Evolutionary conservation across 2,329 filamentous ascomycete species (phyloP), one percentile per base, ranked within the genome.

Genomic region (Claviceps africana): DNA sequence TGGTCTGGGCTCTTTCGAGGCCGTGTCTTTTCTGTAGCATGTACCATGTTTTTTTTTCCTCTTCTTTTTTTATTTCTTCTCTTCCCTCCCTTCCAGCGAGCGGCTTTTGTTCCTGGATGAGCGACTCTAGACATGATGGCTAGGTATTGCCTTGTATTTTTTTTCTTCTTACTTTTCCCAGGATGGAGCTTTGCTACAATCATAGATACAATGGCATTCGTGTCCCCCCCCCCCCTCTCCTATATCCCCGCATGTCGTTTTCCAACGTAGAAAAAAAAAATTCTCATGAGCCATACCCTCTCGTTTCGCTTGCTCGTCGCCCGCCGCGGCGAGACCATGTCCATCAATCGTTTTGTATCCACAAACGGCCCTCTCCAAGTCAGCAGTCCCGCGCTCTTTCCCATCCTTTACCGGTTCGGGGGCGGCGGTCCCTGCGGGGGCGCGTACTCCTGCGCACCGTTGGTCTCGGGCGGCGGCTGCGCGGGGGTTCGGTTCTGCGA

Each of bases 401-500:
- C 39, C 40, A 25, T 25, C 4, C 3, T 7, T 43, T 11, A 25
- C 25, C 13, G 40, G 21, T 43, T 43, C 11, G 40, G 7, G 2
- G 74, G 72, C 10, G 76, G 76, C 25, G 76, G 74, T 40, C 76
- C 76, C 4, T 69, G 55, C 7, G 76, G 76, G 7, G 75, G 66
- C 35, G 69, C 68, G 58, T 65, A 67, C 11, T 61, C 59, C 11
- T 56, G 59, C 35, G 60, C 54, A 44, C 48, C 52, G 48, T 57
- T 61, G 31, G 45, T 53, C 48, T 59, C 68, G 59, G 42, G 56
- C 58, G 50, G 55, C 46, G 56, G 53, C 48, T 54, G 55, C 46
- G 56, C 58, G 17, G 58, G 47, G 43, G 57, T 53, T 51, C 61
- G 62, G 57, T 64, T 68, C 64, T 80, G 77, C 25, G 65, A 67